Evolutionary conservation across 2,329 filamentous ascomycete species (phyloP).

Genomic region (Raffaelea deltoideospora): DNA sequence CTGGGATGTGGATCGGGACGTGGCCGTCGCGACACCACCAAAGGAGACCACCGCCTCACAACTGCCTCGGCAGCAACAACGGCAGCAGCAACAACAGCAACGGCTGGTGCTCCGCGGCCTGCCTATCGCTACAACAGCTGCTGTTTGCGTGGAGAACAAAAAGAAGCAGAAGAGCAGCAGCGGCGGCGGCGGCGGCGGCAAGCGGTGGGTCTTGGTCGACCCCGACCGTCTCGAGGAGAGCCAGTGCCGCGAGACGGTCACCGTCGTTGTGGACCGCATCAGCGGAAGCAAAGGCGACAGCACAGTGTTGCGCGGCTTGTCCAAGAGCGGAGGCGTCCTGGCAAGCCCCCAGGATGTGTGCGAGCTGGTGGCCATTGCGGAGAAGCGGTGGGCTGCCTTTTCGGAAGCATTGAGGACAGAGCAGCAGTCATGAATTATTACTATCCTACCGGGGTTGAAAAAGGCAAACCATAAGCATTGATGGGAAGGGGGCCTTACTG

Average conservation of each 20-base stretch:
- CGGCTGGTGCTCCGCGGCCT: conserved; percentile 46
- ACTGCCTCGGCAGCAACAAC: no score
- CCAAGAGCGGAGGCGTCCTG: conserved; percentile 68
- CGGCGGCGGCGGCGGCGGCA: conserved; percentile 19
- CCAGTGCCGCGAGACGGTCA: conserved; percentile 70
- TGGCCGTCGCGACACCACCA: conserved; percentile 35
- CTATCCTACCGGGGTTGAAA: no score
- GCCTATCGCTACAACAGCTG: conserved; percentile 64
- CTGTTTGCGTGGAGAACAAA: conserved; percentile 45
- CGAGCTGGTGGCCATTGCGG: conserved; percentile 42
- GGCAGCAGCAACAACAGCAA: no score
- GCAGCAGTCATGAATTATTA: conserved; percentile 2
- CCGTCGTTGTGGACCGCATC: conserved; percentile 57
- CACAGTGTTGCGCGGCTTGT: conserved; percentile 51
- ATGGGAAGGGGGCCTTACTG: no score
- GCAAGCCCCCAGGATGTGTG: conserved; percentile 49
- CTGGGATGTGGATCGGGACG: conserved; percentile 73
- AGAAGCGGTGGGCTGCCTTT: conserved; percentile 49
- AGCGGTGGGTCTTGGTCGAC: conserved; percentile 73
- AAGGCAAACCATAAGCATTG: no score
- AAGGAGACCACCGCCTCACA: conserved; percentile 2
- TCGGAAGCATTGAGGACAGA: conserved; percentile 23
- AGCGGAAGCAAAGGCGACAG: conserved; percentile 32
- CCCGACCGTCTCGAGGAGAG: conserved; percentile 83
- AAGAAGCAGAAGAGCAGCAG: conserved; percentile 37